Conservation (phyloP, 2,329 filamentous ascomycete species). For the Aureobasidium sp. region DNA sequence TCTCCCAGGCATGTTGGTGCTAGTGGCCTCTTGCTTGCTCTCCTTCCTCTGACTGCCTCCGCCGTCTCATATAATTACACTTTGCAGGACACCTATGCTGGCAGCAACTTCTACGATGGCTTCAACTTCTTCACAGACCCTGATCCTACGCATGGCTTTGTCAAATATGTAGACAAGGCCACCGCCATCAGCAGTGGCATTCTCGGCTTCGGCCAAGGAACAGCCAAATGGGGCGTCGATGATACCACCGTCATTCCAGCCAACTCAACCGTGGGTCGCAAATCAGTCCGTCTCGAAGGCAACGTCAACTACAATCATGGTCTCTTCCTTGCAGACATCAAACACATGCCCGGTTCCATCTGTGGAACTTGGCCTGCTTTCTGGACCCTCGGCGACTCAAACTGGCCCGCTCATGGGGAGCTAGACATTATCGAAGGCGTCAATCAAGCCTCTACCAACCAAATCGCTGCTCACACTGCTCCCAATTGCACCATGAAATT, state of each 20-base stretch:
- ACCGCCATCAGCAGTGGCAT: constrained; percentile 40
- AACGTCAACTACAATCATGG: constrained; percentile 40
- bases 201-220: constrained; percentile 18
- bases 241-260: constrained; percentile 11
- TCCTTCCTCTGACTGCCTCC: constrained; percentile 7
- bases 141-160: constrained; percentile 71
- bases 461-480: constrained; percentile 18
- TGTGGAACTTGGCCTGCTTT: constrained; percentile 45
- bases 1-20: neutral
- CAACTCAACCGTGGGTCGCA: constrained; percentile 26
- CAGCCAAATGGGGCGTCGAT: constrained; percentile 19
- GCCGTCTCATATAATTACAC: constrained; percentile 22
- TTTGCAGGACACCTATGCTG: constrained; percentile 43
- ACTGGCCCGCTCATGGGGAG: constrained; percentile 37
- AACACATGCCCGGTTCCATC: constrained; percentile 43
- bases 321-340: constrained; percentile 43
- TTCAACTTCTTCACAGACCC: constrained; percentile 45
- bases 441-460: constrained; percentile 35
- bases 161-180: constrained; percentile 57
- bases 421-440: constrained; percentile 44
- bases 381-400: constrained; percentile 27
- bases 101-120: constrained; percentile 43
- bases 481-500: constrained; percentile 34
- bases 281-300: constrained; percentile 41
- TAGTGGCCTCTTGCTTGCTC: neutral